Evolutionary conservation across 1,284 basidiomycete genomes (phyloP).

Genomic region (Cutaneotrichosporon cutaneum): DNA sequence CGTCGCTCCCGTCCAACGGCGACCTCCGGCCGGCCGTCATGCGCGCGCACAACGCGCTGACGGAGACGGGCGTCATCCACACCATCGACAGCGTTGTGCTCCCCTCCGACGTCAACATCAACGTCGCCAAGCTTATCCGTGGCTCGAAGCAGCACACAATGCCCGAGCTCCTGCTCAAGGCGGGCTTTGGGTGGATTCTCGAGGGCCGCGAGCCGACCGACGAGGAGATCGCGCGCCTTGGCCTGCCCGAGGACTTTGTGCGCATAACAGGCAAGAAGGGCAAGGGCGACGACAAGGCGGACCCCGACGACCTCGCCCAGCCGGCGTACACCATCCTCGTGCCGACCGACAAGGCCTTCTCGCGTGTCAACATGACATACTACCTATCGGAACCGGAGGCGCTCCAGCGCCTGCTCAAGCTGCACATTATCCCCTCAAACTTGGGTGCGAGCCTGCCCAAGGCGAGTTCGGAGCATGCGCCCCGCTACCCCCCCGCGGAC

Average conservation of each 20-base stretch:
- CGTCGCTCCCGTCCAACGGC: conserved; percentile 54
- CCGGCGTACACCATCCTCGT: conserved; percentile 75
- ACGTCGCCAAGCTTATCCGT: conserved; percentile 80
- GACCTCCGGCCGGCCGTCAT: conserved; percentile 44
- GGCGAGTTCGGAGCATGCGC: conserved; percentile 6
- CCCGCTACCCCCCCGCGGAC: conserved; percentile 28
- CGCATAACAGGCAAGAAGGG: conserved; percentile 1
- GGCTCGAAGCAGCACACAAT: conserved; percentile 86
- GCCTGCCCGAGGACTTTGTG: conserved; percentile 51
- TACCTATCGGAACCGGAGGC: conserved; percentile 65
- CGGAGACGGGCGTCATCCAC: conserved; percentile 87
- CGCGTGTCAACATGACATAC: conserved; percentile 76
- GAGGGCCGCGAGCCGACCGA: conserved; percentile 73
- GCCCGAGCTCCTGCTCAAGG: conserved; percentile 75
- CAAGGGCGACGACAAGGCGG: conserved; percentile 50
- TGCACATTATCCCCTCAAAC: conserved; percentile 75
- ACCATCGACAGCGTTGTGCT: conserved; percentile 80
- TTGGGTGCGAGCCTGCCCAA: conserved; percentile 11
- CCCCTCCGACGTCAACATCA: conserved; percentile 82
- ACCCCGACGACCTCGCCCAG: conserved; percentile 35
- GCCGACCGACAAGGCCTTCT: conserved; percentile 89
- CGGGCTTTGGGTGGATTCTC: conserved; percentile 83
- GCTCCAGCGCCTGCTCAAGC: conserved; percentile 71
- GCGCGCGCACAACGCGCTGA: conserved; percentile 60
- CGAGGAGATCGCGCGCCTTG: conserved; percentile 51